Base-by-base conservation (phyloP, 108 stramenopile genomes). In the Fistulifera pelliculosa region DNA sequence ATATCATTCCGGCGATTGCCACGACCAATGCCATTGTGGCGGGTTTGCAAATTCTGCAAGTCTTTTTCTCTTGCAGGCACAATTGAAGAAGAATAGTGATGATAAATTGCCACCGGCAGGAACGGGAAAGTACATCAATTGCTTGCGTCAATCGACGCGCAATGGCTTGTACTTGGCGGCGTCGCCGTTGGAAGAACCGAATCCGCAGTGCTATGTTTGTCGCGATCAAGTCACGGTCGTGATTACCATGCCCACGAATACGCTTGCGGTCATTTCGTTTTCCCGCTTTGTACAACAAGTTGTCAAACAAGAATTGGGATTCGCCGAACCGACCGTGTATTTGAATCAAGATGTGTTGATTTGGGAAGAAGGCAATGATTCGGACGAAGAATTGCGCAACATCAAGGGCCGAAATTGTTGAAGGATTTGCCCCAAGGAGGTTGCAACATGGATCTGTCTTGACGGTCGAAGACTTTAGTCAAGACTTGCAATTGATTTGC, bases 11-110 rank as follows among this genome's bases (percentile, higher is more conserved):
- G 19, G 99, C 99, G 47, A 96, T 99, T 74, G 97, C 99, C 44
- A 98, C 99, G 13, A 99, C 97, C 51, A 99, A 99, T 83, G 99
- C 99, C 26, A 97, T 99, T 67, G 94, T 93, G 40, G 96, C 97
- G 1, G 91, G 93, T 3, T 60, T 90, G 59, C 90, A 90, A 64
- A 73, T 92, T 38, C 60, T 87, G 27, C 85, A 91, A 52, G 78
- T 65, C 35, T 81, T 87, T 67, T 69, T 44, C 72, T 95, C 49
- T 61, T 90, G 28, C 57, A 74, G 56, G 65, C 60, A 18, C 78
- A 80, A 41, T 38, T 80, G 21, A 55, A 58, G 12, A 15, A 35
- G 23, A 47, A 38, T 11, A 71, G 41, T 17, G 21, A 51, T 47
- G 52, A 52, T 17, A 19, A 17, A 21, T 17, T 17, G 6, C 19